These are phyloP conservation scores for Tuber brumale DNA, from an alignment of 495 filamentous ascomycete species.

Conservation along the genomic window DNA sequence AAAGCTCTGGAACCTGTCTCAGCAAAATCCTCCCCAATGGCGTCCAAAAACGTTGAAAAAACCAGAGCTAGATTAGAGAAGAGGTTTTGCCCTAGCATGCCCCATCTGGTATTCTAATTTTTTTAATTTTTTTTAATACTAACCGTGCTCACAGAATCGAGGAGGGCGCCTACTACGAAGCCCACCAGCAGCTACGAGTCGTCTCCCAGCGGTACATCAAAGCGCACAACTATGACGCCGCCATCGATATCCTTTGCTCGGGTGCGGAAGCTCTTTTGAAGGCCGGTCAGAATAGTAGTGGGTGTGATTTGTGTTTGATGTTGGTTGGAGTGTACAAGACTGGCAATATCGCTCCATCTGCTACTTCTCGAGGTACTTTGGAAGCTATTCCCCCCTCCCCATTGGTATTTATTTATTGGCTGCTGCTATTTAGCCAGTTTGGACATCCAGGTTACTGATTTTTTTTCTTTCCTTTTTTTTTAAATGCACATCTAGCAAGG, in stretches of 20 bases:
- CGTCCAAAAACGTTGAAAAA: constrained; percentile 40
- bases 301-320: constrained; percentile 80
- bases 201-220: constrained; percentile 90
- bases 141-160: constrained; percentile 57
- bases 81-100: constrained; percentile 18
- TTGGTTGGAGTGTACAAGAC: constrained; percentile 84
- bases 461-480: neutral
- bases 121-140: neutral
- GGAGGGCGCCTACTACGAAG: constrained; percentile 93
- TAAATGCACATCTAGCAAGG: constrained; percentile 45
- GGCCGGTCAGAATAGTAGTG: constrained; percentile 84
- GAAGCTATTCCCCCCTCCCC: neutral
- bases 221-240: constrained; percentile 68
- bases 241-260: constrained; percentile 75
- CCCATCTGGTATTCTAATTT: neutral
- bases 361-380: constrained; percentile 51
- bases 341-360: constrained; percentile 64
- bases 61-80: constrained; percentile 37
- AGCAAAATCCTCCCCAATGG: constrained; percentile 12
- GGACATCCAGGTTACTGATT: neutral
- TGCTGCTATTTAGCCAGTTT: neutral
- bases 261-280: constrained; percentile 78
- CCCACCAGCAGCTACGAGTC: constrained; percentile 91
- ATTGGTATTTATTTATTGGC: neutral
- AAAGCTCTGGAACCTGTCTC: neutral